A percentile compares a stretch with the other conserved stretches of the same genome.
These are phyloP conservation scores for Pseudovirgaria hyperparasitica DNA, from an alignment of 2,329 filamentous ascomycete genomes.

Conservation along the genomic window DNA sequence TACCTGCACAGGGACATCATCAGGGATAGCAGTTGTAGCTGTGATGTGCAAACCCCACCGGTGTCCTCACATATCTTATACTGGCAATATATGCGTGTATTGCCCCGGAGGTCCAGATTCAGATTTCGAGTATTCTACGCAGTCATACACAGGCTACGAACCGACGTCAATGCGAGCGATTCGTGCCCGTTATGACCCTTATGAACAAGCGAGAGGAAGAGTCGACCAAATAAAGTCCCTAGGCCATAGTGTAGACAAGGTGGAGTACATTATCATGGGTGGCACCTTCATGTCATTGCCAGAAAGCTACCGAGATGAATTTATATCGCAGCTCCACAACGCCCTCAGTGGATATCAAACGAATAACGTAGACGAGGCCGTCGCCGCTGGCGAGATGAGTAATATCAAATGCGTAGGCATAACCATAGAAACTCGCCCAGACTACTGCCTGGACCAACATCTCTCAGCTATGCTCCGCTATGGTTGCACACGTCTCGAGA, in stretches of 20 bases:
- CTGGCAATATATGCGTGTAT: constrained; percentile 97
- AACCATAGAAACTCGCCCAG: constrained; percentile 92
- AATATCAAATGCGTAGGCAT: constrained; percentile 97
- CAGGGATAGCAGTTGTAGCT: constrained; percentile 92
- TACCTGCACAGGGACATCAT: constrained; percentile 63
- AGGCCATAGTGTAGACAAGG: constrained; percentile 95
- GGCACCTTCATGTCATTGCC: constrained; percentile 97
- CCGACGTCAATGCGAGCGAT: constrained; percentile 98
- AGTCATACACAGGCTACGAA: constrained; percentile 97
- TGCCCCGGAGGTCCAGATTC: constrained; percentile 95
- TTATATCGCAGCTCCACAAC: constrained; percentile 93
- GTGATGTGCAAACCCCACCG: constrained; percentile 99
- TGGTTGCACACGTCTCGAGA: constrained; percentile 85
- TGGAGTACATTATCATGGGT: constrained; percentile 99
- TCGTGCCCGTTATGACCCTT: constrained; percentile 90
- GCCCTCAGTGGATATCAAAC: constrained; percentile 93
- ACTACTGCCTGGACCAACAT: constrained; percentile 95
- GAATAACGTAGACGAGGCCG: constrained; percentile 86
- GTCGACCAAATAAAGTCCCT: constrained; percentile 95
- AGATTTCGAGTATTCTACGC: constrained; percentile 97
- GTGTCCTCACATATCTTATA: constrained; percentile 96
- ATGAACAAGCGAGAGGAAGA: constrained; percentile 88
- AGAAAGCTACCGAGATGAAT: constrained; percentile 78
- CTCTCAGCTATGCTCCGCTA: constrained; percentile 95
- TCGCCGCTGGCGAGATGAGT: constrained; percentile 88